Conservation (phyloP, 2,329 filamentous ascomycete species). For the Neopestalotiopsis sp. region DNA sequence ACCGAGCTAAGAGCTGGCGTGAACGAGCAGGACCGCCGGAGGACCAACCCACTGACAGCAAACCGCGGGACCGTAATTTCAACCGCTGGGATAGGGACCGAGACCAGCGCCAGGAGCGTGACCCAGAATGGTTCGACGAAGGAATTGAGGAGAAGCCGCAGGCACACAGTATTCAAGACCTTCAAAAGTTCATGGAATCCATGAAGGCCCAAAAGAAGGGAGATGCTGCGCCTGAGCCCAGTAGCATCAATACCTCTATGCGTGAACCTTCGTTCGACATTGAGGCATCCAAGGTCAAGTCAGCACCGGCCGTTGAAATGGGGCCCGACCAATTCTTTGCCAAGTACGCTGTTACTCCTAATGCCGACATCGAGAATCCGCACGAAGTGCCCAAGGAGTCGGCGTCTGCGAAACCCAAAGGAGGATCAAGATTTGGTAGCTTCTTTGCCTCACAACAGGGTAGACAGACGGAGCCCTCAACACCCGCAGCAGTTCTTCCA, state of each 20-base stretch:
- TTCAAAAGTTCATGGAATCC: conserved; percentile 90
- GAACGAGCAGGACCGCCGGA: conserved; percentile 57
- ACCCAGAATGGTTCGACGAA: conserved; percentile 90
- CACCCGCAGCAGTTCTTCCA: conserved; percentile 38
- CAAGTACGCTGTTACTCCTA: conserved; percentile 50
- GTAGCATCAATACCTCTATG: conserved; percentile 38
- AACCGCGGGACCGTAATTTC: conserved; percentile 9
- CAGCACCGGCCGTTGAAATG: conserved; percentile 68
- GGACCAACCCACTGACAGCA: conserved; percentile 13
- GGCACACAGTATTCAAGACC: conserved; percentile 85
- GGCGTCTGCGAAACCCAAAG: conserved; percentile 57
- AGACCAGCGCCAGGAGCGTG: conserved; percentile 71
- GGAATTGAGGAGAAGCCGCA: conserved; percentile 72
- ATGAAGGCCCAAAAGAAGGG: conserved; percentile 74
- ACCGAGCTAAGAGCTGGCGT: conserved; percentile 66
- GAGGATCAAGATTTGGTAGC: conserved; percentile 80
- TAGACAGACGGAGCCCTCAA: conserved; percentile 54
- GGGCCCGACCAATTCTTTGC: conserved; percentile 82
- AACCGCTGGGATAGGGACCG: conserved; percentile 43
- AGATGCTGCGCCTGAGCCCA: conserved; percentile 37
- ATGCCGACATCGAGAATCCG: conserved; percentile 56
- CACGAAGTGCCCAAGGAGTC: conserved; percentile 53
- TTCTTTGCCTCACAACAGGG: conserved; percentile 72
- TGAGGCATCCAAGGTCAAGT: conserved; percentile 59
- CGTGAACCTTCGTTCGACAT: conserved; percentile 46